A percentile compares a stretch with the other conserved stretches of the same genome.
Evolutionary conservation across 768 basidiomycete genomes (phyloP).

Genomic region (Suillus subaureus): DNA sequence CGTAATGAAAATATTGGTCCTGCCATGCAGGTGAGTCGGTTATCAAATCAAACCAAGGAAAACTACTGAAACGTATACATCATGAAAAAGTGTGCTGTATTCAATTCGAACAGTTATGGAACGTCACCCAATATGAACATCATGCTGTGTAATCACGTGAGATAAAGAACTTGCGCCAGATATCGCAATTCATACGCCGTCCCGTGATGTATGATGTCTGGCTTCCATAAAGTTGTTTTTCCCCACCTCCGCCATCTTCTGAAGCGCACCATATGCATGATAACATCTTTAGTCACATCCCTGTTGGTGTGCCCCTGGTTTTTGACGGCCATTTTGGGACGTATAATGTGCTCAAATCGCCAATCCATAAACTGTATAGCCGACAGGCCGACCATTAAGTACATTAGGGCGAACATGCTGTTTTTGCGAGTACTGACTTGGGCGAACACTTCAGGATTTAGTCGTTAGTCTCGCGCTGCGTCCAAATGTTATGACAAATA

Average conservation of each 20-base stretch:
- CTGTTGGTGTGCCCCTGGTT: background rate
- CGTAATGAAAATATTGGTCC: too few species aligned
- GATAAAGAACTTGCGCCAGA: background rate
- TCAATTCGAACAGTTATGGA: too few species aligned
- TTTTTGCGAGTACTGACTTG: background rate
- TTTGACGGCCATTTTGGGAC: too few species aligned
- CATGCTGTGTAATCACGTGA: too few species aligned
- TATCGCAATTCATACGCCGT: background rate
- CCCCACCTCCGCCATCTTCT: background rate
- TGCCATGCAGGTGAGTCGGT: too few species aligned
- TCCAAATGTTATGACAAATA: background rate
- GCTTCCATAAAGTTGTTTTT: background rate
- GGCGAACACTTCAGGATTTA: background rate
- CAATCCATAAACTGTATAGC: background rate
- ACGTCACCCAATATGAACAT: too few species aligned
- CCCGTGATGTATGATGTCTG: background rate
- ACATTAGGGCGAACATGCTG: background rate
- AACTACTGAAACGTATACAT: too few species aligned
- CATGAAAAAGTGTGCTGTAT: too few species aligned
- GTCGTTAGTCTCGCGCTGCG: background rate
- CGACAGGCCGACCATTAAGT: background rate
- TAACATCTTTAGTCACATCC: background rate
- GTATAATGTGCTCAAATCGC: background rate
- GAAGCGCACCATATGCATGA: background rate
- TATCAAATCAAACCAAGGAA: too few species aligned